phyloP scores from a whole-genome alignment of 2,329 filamentous ascomycete species.

The Ophiobolus disseminans region DNA sequence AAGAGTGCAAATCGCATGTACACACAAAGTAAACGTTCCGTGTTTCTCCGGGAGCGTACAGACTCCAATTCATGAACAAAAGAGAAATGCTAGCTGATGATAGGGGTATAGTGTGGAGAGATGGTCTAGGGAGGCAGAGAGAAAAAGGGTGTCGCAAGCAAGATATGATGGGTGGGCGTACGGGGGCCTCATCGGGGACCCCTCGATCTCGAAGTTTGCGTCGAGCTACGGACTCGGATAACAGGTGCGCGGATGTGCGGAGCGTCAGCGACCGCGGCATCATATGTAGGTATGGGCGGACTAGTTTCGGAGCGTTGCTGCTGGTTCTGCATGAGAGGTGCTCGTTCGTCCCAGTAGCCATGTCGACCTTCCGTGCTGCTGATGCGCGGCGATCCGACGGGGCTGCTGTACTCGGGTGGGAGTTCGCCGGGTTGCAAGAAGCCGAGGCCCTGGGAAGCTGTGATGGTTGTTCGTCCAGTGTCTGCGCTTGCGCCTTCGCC shows the following conservation, averaged over 20 bases:
- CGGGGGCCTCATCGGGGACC: conserved; percentile 25
- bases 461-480: conserved; percentile 23
- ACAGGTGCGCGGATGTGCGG: conserved; percentile 30
- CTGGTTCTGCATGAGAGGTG: conserved; percentile 49
- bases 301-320: conserved; percentile 22
- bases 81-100: too few relatives aligned
- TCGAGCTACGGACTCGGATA: conserved; percentile 35
- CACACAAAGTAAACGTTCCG: too few relatives aligned
- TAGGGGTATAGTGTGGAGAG: too few relatives aligned
- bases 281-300: conserved; percentile 84
- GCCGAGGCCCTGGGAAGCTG: conserved; percentile 39
- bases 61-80: too few relatives aligned
- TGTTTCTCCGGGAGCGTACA: too few relatives aligned
- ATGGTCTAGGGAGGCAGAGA: too few relatives aligned
- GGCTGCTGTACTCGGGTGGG: conserved; percentile 60
- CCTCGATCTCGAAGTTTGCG: conserved; percentile 29
- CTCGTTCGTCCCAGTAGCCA: conserved; percentile 57
- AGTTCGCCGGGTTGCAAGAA: conserved; percentile 47
- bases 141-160: too few relatives aligned
- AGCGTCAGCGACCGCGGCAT: conserved; percentile 78
- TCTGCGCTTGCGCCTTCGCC: conserved; percentile 71
- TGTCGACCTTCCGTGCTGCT: conserved; percentile 64
- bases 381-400: conserved; percentile 45
- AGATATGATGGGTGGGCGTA: too few relatives aligned
- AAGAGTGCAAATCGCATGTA: too few relatives aligned